Conservation (phyloP, 2,329 filamentous ascomycete species). For the Bertia moriformis region DNA sequence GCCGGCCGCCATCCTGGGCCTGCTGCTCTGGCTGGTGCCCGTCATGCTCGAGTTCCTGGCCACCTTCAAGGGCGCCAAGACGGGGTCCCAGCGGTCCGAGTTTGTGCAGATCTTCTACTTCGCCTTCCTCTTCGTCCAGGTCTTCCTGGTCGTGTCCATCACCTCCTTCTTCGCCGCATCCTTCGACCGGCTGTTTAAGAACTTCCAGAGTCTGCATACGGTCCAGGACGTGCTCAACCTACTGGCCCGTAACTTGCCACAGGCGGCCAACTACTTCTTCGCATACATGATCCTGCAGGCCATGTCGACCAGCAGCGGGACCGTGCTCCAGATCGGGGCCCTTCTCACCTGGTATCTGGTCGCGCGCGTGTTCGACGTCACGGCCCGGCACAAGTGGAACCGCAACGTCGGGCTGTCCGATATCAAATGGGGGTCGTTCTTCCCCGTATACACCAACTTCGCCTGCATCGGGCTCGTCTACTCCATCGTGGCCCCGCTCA, state of each 20-base stretch:
- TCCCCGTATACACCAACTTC: slow-evolving; percentile 92
- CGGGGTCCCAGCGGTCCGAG: slow-evolving; percentile 62
- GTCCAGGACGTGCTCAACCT: slow-evolving; percentile 54
- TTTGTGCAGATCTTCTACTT: slow-evolving; percentile 88
- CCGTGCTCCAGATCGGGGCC: slow-evolving; percentile 68
- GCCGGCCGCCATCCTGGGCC: slow-evolving; percentile 60
- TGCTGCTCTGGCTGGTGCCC: slow-evolving; percentile 71
- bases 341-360: slow-evolving; percentile 71
- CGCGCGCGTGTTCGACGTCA: slow-evolving; percentile 69
- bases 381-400: slow-evolving; percentile 66
- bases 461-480: slow-evolving; percentile 87
- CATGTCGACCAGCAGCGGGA: slow-evolving; percentile 77
- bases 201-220: slow-evolving; percentile 27
- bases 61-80: slow-evolving; percentile 64
- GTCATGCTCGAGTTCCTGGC: slow-evolving; percentile 64
- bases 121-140: slow-evolving; percentile 80
- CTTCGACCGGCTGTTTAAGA: slow-evolving; percentile 44
- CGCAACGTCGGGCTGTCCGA: slow-evolving; percentile 68
- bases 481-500: slow-evolving; percentile 74
- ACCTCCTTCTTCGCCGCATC: slow-evolving; percentile 59
- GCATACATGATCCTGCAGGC: slow-evolving; percentile 95
- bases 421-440: slow-evolving; percentile 84
- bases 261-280: slow-evolving; percentile 91
- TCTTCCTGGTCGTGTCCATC: slow-evolving; percentile 85
- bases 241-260: slow-evolving; percentile 68